Percentiles rank a stretch among this genome's conserved stretches.
Evolutionary conservation across 2,329 filamentous ascomycete species (phyloP).

Genomic region (Atkinsonella texensis): DNA sequence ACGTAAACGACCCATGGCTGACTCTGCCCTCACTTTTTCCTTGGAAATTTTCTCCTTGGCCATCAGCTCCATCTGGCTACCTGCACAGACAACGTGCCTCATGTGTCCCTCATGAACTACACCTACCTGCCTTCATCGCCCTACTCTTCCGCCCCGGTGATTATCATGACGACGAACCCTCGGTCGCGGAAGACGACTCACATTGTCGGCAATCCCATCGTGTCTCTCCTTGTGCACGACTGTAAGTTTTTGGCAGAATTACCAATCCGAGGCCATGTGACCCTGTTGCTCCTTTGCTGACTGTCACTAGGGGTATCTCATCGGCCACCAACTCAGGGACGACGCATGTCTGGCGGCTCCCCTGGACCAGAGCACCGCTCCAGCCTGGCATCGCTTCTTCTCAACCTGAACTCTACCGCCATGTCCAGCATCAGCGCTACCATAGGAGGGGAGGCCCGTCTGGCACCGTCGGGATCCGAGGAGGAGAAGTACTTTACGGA

Average conservation of each 20-base stretch:
- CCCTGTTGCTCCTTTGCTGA: too few relatives aligned
- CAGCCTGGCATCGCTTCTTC: constrained; percentile 67
- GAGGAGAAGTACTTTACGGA: constrained; percentile 78
- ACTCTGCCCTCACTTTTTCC: too few relatives aligned
- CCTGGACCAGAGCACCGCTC: constrained; percentile 55
- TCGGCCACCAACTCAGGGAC: constrained; percentile 63
- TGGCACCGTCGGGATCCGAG: constrained; percentile 61
- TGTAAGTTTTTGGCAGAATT: constrained; percentile 31
- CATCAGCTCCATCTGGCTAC: constrained; percentile 86
- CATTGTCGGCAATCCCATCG: constrained; percentile 69
- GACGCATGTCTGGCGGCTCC: constrained; percentile 47
- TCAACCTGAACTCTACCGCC: constrained; percentile 83
- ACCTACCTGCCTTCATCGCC: constrained; percentile 80
- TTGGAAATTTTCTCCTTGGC: too few relatives aligned
- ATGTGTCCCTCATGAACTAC: constrained; percentile 98
- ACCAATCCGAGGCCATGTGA: background rate
- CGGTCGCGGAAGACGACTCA: constrained; percentile 72
- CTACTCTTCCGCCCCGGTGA: constrained; percentile 59
- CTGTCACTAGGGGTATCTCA: constrained; percentile 62
- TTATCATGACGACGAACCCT: constrained; percentile 86
- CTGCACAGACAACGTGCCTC: constrained; percentile 68
- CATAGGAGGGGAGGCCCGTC: constrained; percentile 74
- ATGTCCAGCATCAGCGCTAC: constrained; percentile 84
- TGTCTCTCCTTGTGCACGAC: constrained; percentile 93
- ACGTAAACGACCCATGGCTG: too few relatives aligned